A percentile compares a stretch with the other conserved stretches of the same genome.
Conservation (phyloP, 345 rosid genomes). For the Dimocarpus longan region DNA sequence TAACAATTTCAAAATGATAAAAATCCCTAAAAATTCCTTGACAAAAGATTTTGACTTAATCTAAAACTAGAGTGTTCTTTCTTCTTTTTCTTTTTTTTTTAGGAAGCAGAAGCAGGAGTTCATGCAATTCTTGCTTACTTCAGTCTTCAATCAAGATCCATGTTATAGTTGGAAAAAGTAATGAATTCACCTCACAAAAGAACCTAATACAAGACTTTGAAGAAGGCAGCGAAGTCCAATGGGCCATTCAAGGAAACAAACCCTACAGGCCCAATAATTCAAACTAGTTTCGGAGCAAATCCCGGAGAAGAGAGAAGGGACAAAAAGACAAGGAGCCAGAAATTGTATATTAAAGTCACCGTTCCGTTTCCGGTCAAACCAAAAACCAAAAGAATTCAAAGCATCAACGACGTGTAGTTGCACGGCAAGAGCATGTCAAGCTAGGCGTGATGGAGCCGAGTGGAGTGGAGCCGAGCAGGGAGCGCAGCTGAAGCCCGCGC, state of each 20-base stretch:
- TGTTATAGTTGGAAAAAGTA: too few relatives aligned
- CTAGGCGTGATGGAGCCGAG: not conserved
- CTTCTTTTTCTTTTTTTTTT: too few relatives aligned
- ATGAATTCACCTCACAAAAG: too few relatives aligned
- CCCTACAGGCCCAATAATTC: not conserved
- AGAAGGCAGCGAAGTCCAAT: not conserved
- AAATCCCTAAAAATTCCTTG: too few relatives aligned
- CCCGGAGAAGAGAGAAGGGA: not conserved
- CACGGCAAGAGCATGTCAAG: not conserved
- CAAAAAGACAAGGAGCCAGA: constrained; percentile 6
- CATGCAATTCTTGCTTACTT: too few relatives aligned
- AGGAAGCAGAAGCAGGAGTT: too few relatives aligned
- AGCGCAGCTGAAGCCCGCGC: not conserved
- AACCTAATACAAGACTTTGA: too few relatives aligned
- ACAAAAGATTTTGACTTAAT: too few relatives aligned
- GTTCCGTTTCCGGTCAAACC: constrained; percentile 31
- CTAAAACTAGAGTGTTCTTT: too few relatives aligned
- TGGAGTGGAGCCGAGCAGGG: not conserved
- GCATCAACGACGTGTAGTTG: constrained; percentile 17
- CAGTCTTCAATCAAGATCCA: too few relatives aligned
- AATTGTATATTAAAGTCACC: not conserved
- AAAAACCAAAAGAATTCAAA: not conserved
- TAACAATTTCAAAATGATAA: too few relatives aligned
- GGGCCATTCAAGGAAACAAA: not conserved
- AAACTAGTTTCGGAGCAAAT: not conserved